phyloP scores from a whole-genome alignment of 257 asterid genomes.

The Asclepias syriaca region DNA sequence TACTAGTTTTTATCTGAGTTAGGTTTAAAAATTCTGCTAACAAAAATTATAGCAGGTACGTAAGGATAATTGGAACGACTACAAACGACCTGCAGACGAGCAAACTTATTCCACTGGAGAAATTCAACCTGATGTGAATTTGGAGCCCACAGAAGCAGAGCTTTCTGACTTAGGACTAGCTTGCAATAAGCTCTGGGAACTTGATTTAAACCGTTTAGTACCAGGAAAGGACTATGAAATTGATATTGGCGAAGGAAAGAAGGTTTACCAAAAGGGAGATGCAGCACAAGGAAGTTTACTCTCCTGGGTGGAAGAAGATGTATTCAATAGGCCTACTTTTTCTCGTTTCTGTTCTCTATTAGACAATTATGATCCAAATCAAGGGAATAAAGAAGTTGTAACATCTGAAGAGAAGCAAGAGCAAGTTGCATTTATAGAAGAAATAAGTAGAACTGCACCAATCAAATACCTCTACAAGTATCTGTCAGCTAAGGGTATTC shows the following conservation, averaged over 20 bases:
- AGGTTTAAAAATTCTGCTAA: background rate
- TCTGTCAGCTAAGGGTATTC: constrained; percentile 52
- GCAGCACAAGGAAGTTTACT: constrained; percentile 72
- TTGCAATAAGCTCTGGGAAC: constrained; percentile 76
- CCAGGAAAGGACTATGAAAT: constrained; percentile 82
- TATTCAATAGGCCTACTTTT: constrained; percentile 59
- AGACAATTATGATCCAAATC: constrained; percentile 86
- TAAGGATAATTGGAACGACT: constrained; percentile 55
- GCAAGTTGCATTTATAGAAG: constrained; percentile 80
- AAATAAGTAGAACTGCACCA: constrained; percentile 90
- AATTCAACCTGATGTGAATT: constrained; percentile 27
- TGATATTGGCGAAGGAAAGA: constrained; percentile 88
- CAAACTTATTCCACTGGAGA: constrained; percentile 59
- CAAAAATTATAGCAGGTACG: constrained; percentile 41
- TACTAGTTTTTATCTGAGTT: background rate
- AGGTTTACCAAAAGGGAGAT: constrained; percentile 68
- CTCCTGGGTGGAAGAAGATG: constrained; percentile 68
- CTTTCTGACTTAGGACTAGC: constrained; percentile 62
- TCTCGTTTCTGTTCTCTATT: constrained; percentile 87
- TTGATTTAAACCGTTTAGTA: constrained; percentile 64
- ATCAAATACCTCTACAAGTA: constrained; percentile 73
- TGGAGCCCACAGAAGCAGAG: constrained; percentile 66
- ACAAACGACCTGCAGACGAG: constrained; percentile 57
- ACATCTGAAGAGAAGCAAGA: constrained; percentile 80
- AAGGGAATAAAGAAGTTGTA: constrained; percentile 75